Base-by-base conservation (phyloP, 2,329 filamentous ascomycete species). In the Amauroascus niger region DNA sequence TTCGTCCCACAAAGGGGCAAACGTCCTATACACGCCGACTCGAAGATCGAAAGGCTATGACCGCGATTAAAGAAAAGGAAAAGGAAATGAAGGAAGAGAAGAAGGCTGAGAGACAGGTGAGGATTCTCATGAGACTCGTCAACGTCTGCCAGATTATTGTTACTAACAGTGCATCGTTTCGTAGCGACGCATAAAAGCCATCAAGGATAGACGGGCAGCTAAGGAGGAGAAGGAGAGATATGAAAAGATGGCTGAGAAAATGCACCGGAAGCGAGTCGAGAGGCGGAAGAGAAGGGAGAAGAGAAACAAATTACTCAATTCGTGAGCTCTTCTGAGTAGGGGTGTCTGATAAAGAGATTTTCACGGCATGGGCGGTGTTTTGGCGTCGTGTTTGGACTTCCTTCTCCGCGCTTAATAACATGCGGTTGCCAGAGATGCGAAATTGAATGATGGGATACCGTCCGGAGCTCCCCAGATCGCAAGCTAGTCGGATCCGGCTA, bases 81-180 rank as follows among this genome's bases (percentile, higher is more conserved):
- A 90, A 87, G 71, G 89, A 96, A 70, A 82, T 98, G 82, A 94
- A 91, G 75, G 87, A 89, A 0, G 93, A 96, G 74, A 96, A 95
- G 73, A 89, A 95, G 67, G 81, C 85, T n/a, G 85, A 86, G 70
- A 80, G 88, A 72, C 77, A 91, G 77, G 89, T 93, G 71, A 58
- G 79, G n/a, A 24, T 11, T 53, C 3, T 35, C 32, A 43, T 40
- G 37, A 3, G 6, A 28, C 16, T 7, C 13, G 6, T 44, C 33
- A 8, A 9, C n/a, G 3, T 8, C 16, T 26, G 8, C 22, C 5
- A 35, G 16, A 8, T n/a, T n/a, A 24, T 37, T n/a, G 30, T 40
- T 35, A 22, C 55, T 60, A 40, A 58, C 14, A 20, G 37, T 59
- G 2, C 16, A 20, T 44, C 32, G 14, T 65, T 39, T 14, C n/a